Base-by-base conservation (phyloP, 2,329 filamentous ascomycete genomes). In the Microcera coccophila region DNA sequence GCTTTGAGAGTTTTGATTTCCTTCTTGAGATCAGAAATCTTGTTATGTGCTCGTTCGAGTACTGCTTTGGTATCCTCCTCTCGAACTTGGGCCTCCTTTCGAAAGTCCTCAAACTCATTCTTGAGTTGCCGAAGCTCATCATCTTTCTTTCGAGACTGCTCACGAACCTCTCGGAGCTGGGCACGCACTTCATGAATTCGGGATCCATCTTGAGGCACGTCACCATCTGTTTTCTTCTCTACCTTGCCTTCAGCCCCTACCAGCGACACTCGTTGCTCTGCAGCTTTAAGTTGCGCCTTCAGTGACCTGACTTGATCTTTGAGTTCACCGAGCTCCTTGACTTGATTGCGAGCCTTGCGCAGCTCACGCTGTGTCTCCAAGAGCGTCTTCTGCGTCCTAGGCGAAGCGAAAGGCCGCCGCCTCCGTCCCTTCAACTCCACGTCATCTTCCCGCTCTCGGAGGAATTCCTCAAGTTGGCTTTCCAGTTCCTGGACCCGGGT, bases 401-500 rank as follows among this genome's bases (percentile, higher is more conserved):
- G 74, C 3, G 76, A 76, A 1, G 71, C 62, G 15, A 64, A 60
- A 24, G 68, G 63, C 17, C 65, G 63, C 31, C 63, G 65, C 17
- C 61, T 64, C 14, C 59, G 61, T n/a, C 48, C 53, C 12, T 60
- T 61, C 10, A 55, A 52, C 28, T 60, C 61, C 11, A 50, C 52
- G 15, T 59, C 61, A 2, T 66, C 62, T 22, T 68, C 65, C 18
- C 62, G 62, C 8, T 64, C 68, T 28, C 52, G 60, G 44, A 64
- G 54, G 16, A 66, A 52, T 2, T 70, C 69, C 44, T 69, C 74
- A 14, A 76, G 64, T 50, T 74, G 62, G 3, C 64, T 63, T 44
- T 81, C 77, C 41, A 84, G 67, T 48, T 82, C 76, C 46, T 79
- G 74, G 8, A 83, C 77, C 41, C 78, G 77, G 20, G 71, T 69